Conservation (phyloP, 2,329 filamentous ascomycete genomes). For the Penicillium hesseltinei region DNA sequence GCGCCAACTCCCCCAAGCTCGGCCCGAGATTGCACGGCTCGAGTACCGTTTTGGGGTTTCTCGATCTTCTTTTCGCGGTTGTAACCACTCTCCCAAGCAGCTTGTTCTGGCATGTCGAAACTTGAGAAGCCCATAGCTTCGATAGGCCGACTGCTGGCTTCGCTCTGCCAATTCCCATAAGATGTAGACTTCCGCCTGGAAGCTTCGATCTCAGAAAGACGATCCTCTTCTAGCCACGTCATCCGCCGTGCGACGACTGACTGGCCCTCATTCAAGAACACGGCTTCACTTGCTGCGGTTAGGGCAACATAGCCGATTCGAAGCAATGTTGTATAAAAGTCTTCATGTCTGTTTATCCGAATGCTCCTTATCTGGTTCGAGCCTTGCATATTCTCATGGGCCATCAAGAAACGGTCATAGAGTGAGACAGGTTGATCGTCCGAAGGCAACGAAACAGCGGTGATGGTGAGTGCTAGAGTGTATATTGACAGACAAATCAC, state of each 20-base stretch:
- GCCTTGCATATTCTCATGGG: conserved; percentile 87
- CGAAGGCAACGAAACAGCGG: conserved; percentile 64
- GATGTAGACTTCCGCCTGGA: conserved; percentile 35
- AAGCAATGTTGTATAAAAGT: conserved; percentile 90
- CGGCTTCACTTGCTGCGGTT: conserved; percentile 90
- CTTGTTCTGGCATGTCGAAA: conserved; percentile 36
- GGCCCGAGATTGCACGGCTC: conserved; percentile 38
- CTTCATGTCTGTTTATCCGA: conserved; percentile 79
- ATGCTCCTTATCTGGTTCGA: conserved; percentile 81
- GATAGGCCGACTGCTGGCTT: conserved; percentile 24
- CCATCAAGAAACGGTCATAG: conserved; percentile 63
- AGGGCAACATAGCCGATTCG: conserved; percentile 84
- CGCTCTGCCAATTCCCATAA: conserved; percentile 15
- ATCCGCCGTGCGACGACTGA: conserved; percentile 68
- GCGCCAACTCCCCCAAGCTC: conserved; percentile 68
- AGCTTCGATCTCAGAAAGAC: conserved; percentile 70
- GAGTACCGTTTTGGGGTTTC: conserved; percentile 34
- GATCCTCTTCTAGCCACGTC: conserved; percentile 91
- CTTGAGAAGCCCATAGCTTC: conserved; percentile 34
- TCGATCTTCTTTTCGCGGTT: conserved; percentile 46
- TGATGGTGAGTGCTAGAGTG: conserved; percentile 69
- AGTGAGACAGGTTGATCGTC: conserved; percentile 48
- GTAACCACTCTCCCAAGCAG: conserved; percentile 49
- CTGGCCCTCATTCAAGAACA: conserved; percentile 88
- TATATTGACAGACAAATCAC: conserved; percentile 75